Conservation (phyloP, 2,329 filamentous ascomycete species). For the Epichloe coenophiala region DNA sequence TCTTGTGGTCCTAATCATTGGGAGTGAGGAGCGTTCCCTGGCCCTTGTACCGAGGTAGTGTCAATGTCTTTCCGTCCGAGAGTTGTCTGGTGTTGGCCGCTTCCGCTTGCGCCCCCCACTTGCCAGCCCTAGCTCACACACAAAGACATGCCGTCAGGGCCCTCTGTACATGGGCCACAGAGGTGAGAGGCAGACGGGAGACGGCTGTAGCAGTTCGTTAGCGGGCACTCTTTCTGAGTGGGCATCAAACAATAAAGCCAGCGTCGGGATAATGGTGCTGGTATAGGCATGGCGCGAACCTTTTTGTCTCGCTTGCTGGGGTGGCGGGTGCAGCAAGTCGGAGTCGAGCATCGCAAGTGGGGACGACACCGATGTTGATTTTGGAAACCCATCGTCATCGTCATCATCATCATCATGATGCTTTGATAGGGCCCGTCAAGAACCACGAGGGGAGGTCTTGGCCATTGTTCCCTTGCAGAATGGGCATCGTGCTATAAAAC, state of each 20-base stretch:
- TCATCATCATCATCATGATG: background rate
- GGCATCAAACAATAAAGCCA: slow-evolving; percentile 4
- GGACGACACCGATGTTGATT: background rate
- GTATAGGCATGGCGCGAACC: slow-evolving; percentile 4
- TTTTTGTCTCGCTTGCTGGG: slow-evolving; percentile 5
- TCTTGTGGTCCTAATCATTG: background rate
- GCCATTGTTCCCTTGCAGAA: slow-evolving; percentile 2
- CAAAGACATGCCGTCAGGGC: slow-evolving; percentile 2
- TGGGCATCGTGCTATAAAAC: background rate
- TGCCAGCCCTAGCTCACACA: no score
- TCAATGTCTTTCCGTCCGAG: background rate
- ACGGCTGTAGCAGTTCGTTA: background rate
- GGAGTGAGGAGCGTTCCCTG: background rate
- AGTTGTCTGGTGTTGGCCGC: no score
- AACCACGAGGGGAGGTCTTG: slow-evolving; percentile 1
- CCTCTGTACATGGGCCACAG: background rate
- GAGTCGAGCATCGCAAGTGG: background rate
- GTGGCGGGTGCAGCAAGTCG: slow-evolving; percentile 2
- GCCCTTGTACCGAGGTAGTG: background rate
- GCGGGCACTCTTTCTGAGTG: background rate
- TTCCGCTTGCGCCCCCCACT: no score
- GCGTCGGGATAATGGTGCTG: slow-evolving; percentile 1
- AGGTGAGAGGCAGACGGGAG: background rate
- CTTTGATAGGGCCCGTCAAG: background rate
- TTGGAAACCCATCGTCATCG: background rate